These are phyloP conservation scores for Rhododendron vialii DNA, from an alignment of 148 eudicot species.

Conservation along the genomic window DNA sequence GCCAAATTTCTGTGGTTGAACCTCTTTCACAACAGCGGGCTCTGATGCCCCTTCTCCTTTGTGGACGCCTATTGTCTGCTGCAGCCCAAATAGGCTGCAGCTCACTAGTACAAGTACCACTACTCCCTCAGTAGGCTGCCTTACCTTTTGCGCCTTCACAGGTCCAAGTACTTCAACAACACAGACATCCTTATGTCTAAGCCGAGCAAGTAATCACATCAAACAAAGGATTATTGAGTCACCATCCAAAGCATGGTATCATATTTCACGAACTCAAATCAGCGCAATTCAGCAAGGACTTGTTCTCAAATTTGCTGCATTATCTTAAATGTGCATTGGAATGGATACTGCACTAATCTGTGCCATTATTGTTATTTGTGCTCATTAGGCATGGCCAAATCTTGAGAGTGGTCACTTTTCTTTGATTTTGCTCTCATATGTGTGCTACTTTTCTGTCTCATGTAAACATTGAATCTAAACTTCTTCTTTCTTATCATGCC, in stretches of 20 bases:
- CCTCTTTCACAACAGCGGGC: no score
- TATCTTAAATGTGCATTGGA: neutral
- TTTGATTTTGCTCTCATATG: neutral
- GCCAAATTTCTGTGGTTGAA: no score
- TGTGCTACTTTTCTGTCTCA: neutral
- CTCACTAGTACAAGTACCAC: neutral
- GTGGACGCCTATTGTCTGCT: neutral
- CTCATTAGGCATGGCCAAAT: neutral
- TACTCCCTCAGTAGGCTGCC: neutral
- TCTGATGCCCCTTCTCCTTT: no score
- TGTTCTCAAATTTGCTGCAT: neutral
- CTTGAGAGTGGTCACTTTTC: neutral
- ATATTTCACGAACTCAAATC: neutral
- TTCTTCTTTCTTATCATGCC: neutral
- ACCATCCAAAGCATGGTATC: neutral
- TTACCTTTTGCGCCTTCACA: neutral
- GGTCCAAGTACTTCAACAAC: neutral
- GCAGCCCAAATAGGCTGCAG: neutral
- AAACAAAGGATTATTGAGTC: neutral
- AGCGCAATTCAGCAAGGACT: neutral
- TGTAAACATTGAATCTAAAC: neutral
- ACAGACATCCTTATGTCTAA: neutral
- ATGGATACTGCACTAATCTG: neutral
- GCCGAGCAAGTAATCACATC: neutral
- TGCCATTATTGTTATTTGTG: neutral